Base-by-base conservation (phyloP, 352 stramenopile genomes). In the Halophytophthora batemanensis region DNA sequence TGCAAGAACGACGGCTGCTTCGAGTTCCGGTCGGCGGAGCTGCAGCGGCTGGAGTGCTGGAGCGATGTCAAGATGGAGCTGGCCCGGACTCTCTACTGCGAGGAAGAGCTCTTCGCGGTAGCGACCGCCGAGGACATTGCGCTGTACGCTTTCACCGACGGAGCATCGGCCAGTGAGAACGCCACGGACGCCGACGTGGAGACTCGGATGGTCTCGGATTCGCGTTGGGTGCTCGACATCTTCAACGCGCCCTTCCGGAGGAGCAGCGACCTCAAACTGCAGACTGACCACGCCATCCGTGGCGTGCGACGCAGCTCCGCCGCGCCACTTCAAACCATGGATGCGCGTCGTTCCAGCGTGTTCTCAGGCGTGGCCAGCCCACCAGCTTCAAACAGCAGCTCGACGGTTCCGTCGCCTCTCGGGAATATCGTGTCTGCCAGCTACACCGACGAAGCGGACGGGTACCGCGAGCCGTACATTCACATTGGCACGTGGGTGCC, bases 1-100 rank as follows among this genome's bases (percentile, higher is more conserved):
- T 88, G 81, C 61, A 89, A 89, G 74, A 91, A 91, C 62, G 76
- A 89, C 58, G 77, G 77, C 35, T 72, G 69, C 55, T 86, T 89
- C 51, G 77, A 91, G 64, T 83, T 87, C 48, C 71, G 81, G 41
- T 45, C 62, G 14, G 67, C 67, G 10, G 66, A 86, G 29, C 15
- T 68, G 37, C 49, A 40, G n/a, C 44, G 35, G 5, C 35, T 74
- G 0, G 50, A 53, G 4, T 35, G 31, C 36, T 86, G 74, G 69
- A 56, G 45, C 37, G 71, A 77, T 17, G 54, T 89, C 31, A 89
- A 87, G 52, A 74, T 87, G 66, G 64, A 60, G 15, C 50, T 86
- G 25, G 80, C 77, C 10, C 53, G 69, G n/a, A 59, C 59, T 15
- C 51, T 91, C 23, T 89, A 91, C 64, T 76, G 69, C 21, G 80